Evolutionary conservation across 1,284 basidiomycete species (phyloP), one percentile per base, ranked within the genome.

Genomic region (Moniliella sp.): DNA sequence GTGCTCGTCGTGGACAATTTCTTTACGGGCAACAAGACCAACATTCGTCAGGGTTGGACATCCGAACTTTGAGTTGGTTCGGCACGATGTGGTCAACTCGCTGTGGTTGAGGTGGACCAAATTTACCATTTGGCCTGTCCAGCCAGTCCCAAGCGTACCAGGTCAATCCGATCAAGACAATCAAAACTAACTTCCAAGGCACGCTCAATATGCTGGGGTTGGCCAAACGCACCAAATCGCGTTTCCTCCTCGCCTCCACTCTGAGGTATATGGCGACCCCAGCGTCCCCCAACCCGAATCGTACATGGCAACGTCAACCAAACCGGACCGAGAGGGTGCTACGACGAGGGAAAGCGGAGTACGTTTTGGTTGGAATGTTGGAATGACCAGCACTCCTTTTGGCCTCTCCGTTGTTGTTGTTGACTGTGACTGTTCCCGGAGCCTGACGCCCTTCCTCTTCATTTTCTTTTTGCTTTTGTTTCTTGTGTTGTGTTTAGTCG

Each of bases 1-100:
- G 84, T 94, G 45, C 84, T 82, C 5, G 88, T 94, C 36, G 65
- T 94, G 34, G 88, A 94, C 67, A 93, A 93, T 66, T 94, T 94
- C 62, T 94, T 94, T 67, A 93, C 86, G 14, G 88, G 88, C 13
- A 80, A 78, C 33, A 86, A 86, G 63, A 84, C 80, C 18, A 86
- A 83, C 31, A 74, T 93, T 2, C 43, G 58, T 61, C 25, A 63
- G 62, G 62, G 45, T 84, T 42, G 88, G 88, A 2, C 88, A 97
- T 63, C 88, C 88, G 39, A 93, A 93, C 66, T 97, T 97, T 50
- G 88, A 94, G 64, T 69, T 94, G 64, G 80, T 94, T 43, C 74
- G 88, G 38, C 88, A 94, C 63, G 88, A 97, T 62, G 79, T 97
- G 13, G 47, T 52, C 11, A 39, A 52, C 15, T 40, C 47, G 5